Percentiles rank a stretch among this genome's conserved stretches.
These are phyloP conservation scores for Sarocladiaceae sp. DNA, from an alignment of 2,329 filamentous ascomycete genomes.

Conservation along the genomic window DNA sequence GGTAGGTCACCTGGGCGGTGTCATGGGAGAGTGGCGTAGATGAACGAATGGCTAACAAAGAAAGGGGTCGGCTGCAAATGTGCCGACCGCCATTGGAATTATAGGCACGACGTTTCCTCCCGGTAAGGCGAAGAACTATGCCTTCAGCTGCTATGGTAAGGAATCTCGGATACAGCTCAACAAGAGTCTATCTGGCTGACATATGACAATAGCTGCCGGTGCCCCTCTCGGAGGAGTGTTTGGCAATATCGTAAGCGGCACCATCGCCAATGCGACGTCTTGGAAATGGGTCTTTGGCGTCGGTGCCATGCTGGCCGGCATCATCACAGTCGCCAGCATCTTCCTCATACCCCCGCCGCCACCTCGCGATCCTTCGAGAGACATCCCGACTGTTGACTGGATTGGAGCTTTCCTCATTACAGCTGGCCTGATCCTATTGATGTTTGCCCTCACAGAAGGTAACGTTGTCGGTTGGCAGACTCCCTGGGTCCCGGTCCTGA, in stretches of 20 bases:
- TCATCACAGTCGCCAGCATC: slow-evolving; percentile 50
- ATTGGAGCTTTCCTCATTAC: slow-evolving; percentile 59
- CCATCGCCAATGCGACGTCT: slow-evolving; percentile 54
- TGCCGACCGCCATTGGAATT: slow-evolving; percentile 66
- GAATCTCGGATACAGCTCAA: not conserved
- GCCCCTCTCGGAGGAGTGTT: slow-evolving; percentile 58
- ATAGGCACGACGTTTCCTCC: slow-evolving; percentile 61
- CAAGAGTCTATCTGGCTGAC: not conserved
- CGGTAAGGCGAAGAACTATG: slow-evolving; percentile 63
- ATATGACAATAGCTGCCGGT: slow-evolving; percentile 41
- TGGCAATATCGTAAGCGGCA: slow-evolving; percentile 58
- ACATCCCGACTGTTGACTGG: slow-evolving; percentile 49
- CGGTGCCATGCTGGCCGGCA: slow-evolving; percentile 51
- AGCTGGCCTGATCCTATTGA: slow-evolving; percentile 51
- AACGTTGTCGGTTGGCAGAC: slow-evolving; percentile 63
- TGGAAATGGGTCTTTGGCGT: slow-evolving; percentile 67
- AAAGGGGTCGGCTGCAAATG: slow-evolving; percentile 59
- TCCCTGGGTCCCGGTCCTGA: slow-evolving; percentile 54
- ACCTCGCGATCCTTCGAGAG: slow-evolving; percentile 13
- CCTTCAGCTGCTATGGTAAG: slow-evolving; percentile 56
- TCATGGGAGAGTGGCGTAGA: not conserved
- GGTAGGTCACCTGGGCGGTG: slow-evolving; percentile 18
- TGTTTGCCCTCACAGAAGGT: slow-evolving; percentile 63
- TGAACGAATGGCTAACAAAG: not conserved
- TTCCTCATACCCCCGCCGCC: slow-evolving; percentile 53